Base-by-base conservation (phyloP, 495 filamentous ascomycete species). In the Penicillium bialowiezense region DNA sequence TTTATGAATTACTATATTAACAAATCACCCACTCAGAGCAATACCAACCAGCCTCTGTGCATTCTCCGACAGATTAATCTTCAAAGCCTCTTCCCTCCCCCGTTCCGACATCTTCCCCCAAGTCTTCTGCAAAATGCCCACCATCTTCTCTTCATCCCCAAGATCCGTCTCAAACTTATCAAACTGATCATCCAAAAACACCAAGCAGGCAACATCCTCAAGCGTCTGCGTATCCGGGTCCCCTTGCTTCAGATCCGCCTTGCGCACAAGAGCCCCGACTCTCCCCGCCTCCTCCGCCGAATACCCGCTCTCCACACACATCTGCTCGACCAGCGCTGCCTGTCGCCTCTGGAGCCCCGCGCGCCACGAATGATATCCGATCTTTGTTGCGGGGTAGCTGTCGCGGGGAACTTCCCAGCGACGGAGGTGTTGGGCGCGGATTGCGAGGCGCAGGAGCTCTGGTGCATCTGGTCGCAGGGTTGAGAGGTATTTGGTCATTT, bases 131-230 rank as follows among this genome's bases (percentile, higher is more conserved):
- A 93, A 62, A 50, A 93, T 90, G 10, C 59, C 72, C 10, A 91
- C 52, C 36, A 89, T 79, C 75, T 91, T 91, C 43, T 81, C 85
- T 68, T 91, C 61, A 56, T 64, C 88, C 77, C 82, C 61, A 78
- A 75, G 48, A 71, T 62, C 65, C 47, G 72, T 73, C 73, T 87
- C 84, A 67, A 90, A 93, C 38, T 74, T 76, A 58, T 88, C 88
- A 51, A 91, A 83, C 69, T 91, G 87, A 60, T 89, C 89, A 63
- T 91, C 88, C 56, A 93, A 62, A 64, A 93, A 93, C 28, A 93
- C 89, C 36, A 93, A 68, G 65, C 89, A 93, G 13, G 89, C 89
- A 45, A 90, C 87, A 70, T 93, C 89, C 67, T 93, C 88, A 52
- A 93, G 67, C 6, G 79, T 72, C 74, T 89, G 86, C 49, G 79